phyloP scores from a whole-genome alignment of 73 alveolate species.

The Stentor coeruleus region DNA sequence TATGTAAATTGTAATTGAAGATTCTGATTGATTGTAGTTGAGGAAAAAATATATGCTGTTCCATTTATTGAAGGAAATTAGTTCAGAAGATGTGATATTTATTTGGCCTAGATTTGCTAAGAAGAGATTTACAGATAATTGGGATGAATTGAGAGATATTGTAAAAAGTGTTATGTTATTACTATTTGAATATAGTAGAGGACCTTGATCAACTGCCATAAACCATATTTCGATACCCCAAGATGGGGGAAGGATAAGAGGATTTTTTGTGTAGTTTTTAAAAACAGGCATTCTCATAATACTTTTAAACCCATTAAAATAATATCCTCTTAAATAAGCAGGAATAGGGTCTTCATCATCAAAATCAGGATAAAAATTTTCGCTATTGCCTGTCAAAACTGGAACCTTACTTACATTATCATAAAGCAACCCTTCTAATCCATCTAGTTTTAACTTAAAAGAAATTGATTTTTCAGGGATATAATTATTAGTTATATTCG shows the following conservation, averaged over 20 bases:
- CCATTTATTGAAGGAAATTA: not conserved
- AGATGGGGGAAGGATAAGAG: not conserved
- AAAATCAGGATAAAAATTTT: not conserved
- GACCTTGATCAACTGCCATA: not conserved
- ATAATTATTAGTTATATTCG: not conserved
- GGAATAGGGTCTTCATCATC: not conserved
- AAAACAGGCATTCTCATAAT: not conserved
- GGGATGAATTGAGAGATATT: not conserved
- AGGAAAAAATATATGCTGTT: not conserved
- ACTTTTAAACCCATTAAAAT: not conserved
- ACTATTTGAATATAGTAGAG: not conserved
- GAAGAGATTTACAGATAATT: not conserved
- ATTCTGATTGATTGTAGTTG: not conserved
- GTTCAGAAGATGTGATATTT: not conserved
- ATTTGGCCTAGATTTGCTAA: not conserved
- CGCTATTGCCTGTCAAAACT: not conserved
- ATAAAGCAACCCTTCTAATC: not conserved
- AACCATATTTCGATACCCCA: not conserved
- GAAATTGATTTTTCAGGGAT: not conserved
- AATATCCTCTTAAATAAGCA: conserved; percentile 25
- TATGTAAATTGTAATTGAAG: not conserved
- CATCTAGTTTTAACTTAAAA: not conserved
- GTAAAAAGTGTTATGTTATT: not conserved
- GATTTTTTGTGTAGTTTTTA: not conserved
- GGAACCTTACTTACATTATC: not conserved